Percentiles rank a stretch among this genome's conserved stretches.
These are phyloP conservation scores for Mycosphaerella sp. DNA, from an alignment of 2,329 filamentous ascomycete genomes.

Conservation along the genomic window DNA sequence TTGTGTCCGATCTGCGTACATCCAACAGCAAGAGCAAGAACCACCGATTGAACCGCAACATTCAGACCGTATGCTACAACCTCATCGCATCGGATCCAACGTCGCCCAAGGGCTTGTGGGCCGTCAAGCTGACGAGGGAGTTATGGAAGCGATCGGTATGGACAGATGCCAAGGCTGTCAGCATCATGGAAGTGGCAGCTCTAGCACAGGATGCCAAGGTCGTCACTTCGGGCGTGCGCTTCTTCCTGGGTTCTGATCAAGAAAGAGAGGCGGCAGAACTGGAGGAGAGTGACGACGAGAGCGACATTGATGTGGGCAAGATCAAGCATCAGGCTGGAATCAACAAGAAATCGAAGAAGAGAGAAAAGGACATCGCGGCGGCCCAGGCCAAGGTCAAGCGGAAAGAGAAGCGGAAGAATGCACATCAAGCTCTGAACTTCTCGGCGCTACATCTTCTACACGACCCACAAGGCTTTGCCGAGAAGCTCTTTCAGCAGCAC, in stretches of 20 bases:
- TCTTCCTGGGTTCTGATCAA: slow-evolving; percentile 94
- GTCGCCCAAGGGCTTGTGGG: slow-evolving; percentile 86
- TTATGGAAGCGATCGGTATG: slow-evolving; percentile 96
- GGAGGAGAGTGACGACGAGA: slow-evolving; percentile 80
- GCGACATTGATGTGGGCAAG: slow-evolving; percentile 68
- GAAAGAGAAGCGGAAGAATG: slow-evolving; percentile 78
- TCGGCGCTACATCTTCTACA: slow-evolving; percentile 89
- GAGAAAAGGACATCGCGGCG: slow-evolving; percentile 68
- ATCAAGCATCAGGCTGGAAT: slow-evolving; percentile 80
- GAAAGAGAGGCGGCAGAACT: slow-evolving; percentile 82
- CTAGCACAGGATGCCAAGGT: slow-evolving; percentile 92
- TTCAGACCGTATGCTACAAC: slow-evolving; percentile 91
- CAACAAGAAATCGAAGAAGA: slow-evolving; percentile 95
- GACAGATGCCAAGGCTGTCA: slow-evolving; percentile 91
- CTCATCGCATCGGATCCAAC: slow-evolving; percentile 78
- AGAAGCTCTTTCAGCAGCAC: slow-evolving; percentile 83
- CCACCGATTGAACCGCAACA: slow-evolving; percentile 84
- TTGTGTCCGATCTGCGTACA: slow-evolving; percentile 80
- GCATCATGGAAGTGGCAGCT: slow-evolving; percentile 93
- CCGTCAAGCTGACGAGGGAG: slow-evolving; percentile 89
- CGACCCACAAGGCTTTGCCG: slow-evolving; percentile 89
- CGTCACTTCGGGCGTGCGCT: slow-evolving; percentile 75
- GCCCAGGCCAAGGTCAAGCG: slow-evolving; percentile 77
- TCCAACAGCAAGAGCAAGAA: slow-evolving; percentile 84
- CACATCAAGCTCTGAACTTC: slow-evolving; percentile 87